Base-by-base conservation (phyloP, 2,329 filamentous ascomycete species). In the Alternaria gaisen region DNA sequence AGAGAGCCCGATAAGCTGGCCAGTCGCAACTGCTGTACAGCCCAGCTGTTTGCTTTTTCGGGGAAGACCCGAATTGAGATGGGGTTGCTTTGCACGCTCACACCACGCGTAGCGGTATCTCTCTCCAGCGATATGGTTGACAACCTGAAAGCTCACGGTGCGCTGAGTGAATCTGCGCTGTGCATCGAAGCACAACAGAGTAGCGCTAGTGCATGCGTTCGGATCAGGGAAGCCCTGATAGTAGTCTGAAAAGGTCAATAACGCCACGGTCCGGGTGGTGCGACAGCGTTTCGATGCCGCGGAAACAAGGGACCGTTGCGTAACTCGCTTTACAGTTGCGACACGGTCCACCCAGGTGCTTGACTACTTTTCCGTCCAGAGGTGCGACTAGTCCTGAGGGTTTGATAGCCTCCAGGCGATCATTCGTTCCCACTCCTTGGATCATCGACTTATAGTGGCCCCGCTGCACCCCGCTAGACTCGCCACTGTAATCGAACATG, bases 91-190 rank as follows among this genome's bases (percentile, higher is more conserved):
- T 62, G 66, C 63, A 62, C 65, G 65, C 66, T 66, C 58, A 53
- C 44, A 55, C 68, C 73, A 76, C 73, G 72, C 75, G 72, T 70
- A 57, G 58, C 56, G 55, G 63, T 65, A 70, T 66, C 66, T 54
- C 60, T 58, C 58, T 36, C 63, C 50, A 58, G 41, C 59, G 63
- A 68, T 58, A 28, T 63, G 57, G 56, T 55, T 28, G 16, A 58
- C 48, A 30, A 50, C 50, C 48, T 38, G 38, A 51, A 38, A 20
- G 50, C 18, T 50, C 58, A 58, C 42, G 56, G 56, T 47, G 59
- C 50, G 55, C 50, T 44, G 43, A 42, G 43, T 43, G 36, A 5
- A 38, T 32, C 30, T 53, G 55, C 59, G 30, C 43, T 24, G 20
- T 36, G 50, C 16, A 51, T 51, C 48, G 32, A 53, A 51, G 59